Percentiles rank a stretch among this genome's conserved stretches.
These are phyloP conservation scores for Ephemerocybe angulata DNA, from an alignment of 768 basidiomycete species.

Conservation along the genomic window DNA sequence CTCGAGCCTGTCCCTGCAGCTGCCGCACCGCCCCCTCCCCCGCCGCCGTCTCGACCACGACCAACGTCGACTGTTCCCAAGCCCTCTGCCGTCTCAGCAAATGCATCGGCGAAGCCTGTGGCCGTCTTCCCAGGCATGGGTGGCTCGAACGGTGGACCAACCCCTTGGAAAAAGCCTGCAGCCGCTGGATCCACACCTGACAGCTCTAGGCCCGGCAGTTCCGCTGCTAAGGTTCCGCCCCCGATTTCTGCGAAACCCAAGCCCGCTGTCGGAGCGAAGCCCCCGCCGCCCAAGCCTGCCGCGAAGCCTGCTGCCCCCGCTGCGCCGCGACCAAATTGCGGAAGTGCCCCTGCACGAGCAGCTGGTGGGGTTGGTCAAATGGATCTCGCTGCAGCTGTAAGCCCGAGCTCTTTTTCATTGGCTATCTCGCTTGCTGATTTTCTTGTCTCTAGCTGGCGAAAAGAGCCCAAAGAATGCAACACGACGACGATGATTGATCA, in stretches of 20 bases:
- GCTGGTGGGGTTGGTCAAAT: constrained; percentile 53
- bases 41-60: constrained; percentile 62
- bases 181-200: constrained; percentile 36
- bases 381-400: constrained; percentile 81
- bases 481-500: constrained; percentile 32
- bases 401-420: constrained; percentile 24
- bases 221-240: constrained; percentile 53
- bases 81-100: constrained; percentile 45
- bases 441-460: constrained; percentile 57
- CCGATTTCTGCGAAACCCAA: constrained; percentile 65
- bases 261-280: constrained; percentile 60
- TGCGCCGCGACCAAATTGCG: constrained; percentile 40
- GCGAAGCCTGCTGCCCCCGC: constrained; percentile 38
- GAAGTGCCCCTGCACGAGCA: constrained; percentile 36
- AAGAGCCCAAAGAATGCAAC: constrained; percentile 65
- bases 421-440: constrained; percentile 1
- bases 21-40: constrained; percentile 58
- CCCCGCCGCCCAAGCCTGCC: constrained; percentile 44
- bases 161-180: constrained; percentile 69
- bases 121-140: constrained; percentile 80
- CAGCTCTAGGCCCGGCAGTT: constrained; percentile 50
- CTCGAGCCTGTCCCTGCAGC: constrained; percentile 75
- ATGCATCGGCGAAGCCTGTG: constrained; percentile 70
- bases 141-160: constrained; percentile 60
- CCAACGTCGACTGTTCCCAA: constrained; percentile 34